A percentile compares a stretch with the other conserved stretches of the same genome.
These are phyloP conservation scores for Plasmodium knowlesi DNA, from an alignment of 169 alveolate genomes.

Conservation along the genomic window DNA sequence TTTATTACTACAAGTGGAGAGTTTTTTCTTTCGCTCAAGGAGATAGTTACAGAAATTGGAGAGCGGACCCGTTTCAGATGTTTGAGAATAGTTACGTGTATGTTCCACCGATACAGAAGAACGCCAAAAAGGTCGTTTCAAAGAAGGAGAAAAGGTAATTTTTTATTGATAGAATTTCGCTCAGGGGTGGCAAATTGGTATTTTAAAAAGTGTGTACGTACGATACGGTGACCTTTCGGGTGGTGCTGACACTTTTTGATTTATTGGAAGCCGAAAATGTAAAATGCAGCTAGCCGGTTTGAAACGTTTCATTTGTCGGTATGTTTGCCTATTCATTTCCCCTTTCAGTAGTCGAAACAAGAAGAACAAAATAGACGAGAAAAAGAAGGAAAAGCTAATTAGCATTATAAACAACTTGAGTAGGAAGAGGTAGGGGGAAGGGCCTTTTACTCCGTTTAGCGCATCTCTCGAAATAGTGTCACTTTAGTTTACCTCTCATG, in stretches of 20 bases:
- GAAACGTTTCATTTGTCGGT: not conserved
- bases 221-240: not conserved
- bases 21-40: conserved; percentile 75
- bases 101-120: conserved; percentile 49
- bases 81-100: conserved; percentile 62
- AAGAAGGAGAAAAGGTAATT: conserved; percentile 17
- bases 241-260: not conserved
- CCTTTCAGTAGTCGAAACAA: conserved; percentile 24
- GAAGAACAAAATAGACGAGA: conserved; percentile 41
- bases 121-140: conserved; percentile 8
- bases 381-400: conserved; percentile 45
- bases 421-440: conserved; percentile 42
- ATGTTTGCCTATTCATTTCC: not conserved
- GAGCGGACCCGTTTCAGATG: conserved; percentile 73
- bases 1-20: conserved; percentile 71
- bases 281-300: not conserved
- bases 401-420: conserved; percentile 37
- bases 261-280: not conserved
- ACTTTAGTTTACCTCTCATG: not conserved
- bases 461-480: not conserved
- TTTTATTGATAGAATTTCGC: not conserved
- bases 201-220: not conserved
- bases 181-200: not conserved
- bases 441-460: not conserved
- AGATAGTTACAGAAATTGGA: conserved; percentile 74